Evolutionary conservation across 495 filamentous ascomycete genomes (phyloP), one percentile per base, ranked within the genome.

Genomic region (Polyplosphaeria fusca): DNA sequence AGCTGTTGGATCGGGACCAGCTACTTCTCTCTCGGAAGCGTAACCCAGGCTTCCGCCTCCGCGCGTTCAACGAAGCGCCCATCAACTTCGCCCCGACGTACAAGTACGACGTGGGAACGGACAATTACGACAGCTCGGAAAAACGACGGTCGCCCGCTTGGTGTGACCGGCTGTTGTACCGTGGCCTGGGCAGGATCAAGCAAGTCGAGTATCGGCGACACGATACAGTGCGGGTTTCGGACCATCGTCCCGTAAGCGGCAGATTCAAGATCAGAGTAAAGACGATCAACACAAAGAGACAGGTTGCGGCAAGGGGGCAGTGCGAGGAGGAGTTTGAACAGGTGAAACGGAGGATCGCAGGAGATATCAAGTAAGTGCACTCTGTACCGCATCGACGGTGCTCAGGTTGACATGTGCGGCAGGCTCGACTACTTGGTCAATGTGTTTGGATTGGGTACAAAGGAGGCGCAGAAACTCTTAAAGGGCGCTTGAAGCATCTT

Each of bases 131-230:
- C 66, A 85, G 86, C 2, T 90, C 86, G 55, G 93, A 98, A 67
- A 98, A 98, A 79, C 88, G 90, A 68, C 82, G 93, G 3, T 83
- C 88, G n/a, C 93, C 93, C 1, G 93, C 93, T 7, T 98, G 93
- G 93, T 98, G 93, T 67, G 93, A 98, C 75, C 81, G 93, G 42
- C 72, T 98, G 28, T 76, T 98, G 30, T 95, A 89, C 70, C 84
- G 93, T 38, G 90, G 91, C 22, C 61, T 86, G 3, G 91, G 87
- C 47, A 82, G 85, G 42, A 85, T 97, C 60, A 84, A 90, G 70
- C 91, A 96, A 71, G 72, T 88, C 22, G 85, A 95, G 51, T 98
- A 98, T 67, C 76, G 81, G 30, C 78, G 94, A 39, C 91, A 95
- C 73, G 92, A 96, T 73, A 20, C 26, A 14, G 84, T 96, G 27